Percentiles rank a stretch among this genome's conserved stretches.
Evolutionary conservation across 441 rosid genomes (phyloP).

Genomic region (Daphne laureola): DNA sequence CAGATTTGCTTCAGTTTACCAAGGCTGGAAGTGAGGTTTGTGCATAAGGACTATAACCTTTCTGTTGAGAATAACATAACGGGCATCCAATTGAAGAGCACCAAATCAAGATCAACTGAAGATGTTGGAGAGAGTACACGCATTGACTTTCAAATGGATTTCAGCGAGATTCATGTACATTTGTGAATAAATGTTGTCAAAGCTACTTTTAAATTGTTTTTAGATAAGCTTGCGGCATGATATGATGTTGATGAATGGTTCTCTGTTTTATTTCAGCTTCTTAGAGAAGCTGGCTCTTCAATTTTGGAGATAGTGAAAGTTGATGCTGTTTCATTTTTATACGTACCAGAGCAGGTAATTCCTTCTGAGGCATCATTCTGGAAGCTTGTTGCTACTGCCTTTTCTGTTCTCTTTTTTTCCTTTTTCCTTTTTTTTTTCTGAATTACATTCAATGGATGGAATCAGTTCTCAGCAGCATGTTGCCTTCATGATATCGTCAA

Average conservation of each 20-base stretch:
- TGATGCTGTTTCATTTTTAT: slow-evolving; percentile 63
- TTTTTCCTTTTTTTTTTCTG: slow-evolving; percentile 2
- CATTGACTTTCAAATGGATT: slow-evolving; percentile 82
- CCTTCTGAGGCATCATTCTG: slow-evolving; percentile 10
- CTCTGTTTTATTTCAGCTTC: slow-evolving; percentile 58
- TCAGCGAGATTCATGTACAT: slow-evolving; percentile 95
- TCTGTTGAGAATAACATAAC: slow-evolving; percentile 68
- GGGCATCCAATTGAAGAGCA: slow-evolving; percentile 73
- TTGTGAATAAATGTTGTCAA: slow-evolving; percentile 15
- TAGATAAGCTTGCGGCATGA: slow-evolving; percentile 14
- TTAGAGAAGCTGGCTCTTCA: slow-evolving; percentile 77
- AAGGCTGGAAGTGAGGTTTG: slow-evolving; percentile 75
- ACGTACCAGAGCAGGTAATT: slow-evolving; percentile 78
- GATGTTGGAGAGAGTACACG: slow-evolving; percentile 91
- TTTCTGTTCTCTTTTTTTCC: slow-evolving; percentile 8
- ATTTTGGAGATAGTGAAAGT: slow-evolving; percentile 89
- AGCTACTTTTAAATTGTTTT: slow-evolving; percentile 18
- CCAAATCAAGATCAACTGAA: slow-evolving; percentile 68
- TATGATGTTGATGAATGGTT: slow-evolving; percentile 18
- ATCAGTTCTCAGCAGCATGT: slow-evolving; percentile 1
- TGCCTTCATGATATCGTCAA: slow-evolving; percentile 1
- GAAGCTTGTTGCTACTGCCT: slow-evolving; percentile 16
- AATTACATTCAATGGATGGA: slow-evolving; percentile 3
- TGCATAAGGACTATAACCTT: slow-evolving; percentile 61
- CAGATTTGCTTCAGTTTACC: slow-evolving; percentile 80